phyloP scores from a whole-genome alignment of 2,329 filamentous ascomycete species.

The Epichloe sp. region DNA sequence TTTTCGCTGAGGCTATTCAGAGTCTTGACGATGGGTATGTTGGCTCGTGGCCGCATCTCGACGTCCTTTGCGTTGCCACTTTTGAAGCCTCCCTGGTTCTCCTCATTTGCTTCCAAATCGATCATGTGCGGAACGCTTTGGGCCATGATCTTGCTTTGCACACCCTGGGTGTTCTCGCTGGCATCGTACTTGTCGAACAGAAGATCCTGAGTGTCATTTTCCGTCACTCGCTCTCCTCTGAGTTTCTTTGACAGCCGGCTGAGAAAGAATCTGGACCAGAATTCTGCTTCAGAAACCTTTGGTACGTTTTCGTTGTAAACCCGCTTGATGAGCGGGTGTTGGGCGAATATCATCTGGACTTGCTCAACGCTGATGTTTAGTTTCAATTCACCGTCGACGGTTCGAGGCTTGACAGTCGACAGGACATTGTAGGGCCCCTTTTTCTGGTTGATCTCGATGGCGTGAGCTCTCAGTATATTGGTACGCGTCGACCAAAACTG shows the following conservation, averaged over 20 bases:
- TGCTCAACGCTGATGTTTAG: constrained; percentile 84
- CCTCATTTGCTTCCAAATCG: constrained; percentile 86
- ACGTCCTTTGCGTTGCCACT: constrained; percentile 76
- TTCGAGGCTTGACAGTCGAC: constrained; percentile 65
- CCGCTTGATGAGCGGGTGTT: constrained; percentile 79
- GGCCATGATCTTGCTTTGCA: constrained; percentile 41
- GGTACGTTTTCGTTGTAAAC: constrained; percentile 92
- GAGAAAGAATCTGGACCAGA: constrained; percentile 91
- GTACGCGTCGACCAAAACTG: constrained; percentile 93
- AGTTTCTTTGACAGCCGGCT: constrained; percentile 83
- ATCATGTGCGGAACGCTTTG: constrained; percentile 76
- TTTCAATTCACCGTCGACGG: constrained; percentile 44
- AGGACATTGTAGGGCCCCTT: constrained; percentile 89
- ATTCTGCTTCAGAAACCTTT: constrained; percentile 62
- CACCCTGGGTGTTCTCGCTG: constrained; percentile 46
- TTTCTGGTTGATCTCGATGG: constrained; percentile 75
- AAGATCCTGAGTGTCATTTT: constrained; percentile 62
- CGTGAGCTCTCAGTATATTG: constrained; percentile 76
- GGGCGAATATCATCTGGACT: constrained; percentile 81
- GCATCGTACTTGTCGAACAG: constrained; percentile 80
- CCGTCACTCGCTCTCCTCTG: constrained; percentile 74
- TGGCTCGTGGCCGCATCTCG: constrained; percentile 73
- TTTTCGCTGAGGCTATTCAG: constrained; percentile 88
- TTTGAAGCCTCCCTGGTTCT: constrained; percentile 70
- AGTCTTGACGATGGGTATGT: constrained; percentile 78